Evolutionary conservation across 2,329 filamentous ascomycete species (phyloP).

Genomic region (Cordyceps cateniannulata): DNA sequence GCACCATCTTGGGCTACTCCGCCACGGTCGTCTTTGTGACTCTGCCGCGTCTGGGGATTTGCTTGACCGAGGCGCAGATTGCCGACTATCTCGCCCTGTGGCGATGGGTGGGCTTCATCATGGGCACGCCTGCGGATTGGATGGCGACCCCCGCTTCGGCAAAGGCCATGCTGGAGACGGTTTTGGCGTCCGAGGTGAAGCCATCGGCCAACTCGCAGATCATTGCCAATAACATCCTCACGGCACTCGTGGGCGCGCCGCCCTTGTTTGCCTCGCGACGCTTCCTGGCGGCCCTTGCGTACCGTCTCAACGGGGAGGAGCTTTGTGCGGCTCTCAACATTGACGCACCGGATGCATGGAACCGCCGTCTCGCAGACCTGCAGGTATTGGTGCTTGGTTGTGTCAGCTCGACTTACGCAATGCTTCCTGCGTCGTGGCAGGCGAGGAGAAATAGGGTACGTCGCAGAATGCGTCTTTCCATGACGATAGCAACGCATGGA

Average conservation of each 20-base stretch:
- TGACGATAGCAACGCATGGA: too few species aligned
- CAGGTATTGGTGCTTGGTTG: constrained; percentile 62
- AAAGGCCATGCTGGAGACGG: constrained; percentile 58
- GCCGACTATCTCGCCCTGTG: constrained; percentile 68
- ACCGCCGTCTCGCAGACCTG: constrained; percentile 52
- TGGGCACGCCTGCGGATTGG: constrained; percentile 59
- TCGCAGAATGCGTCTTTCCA: too few species aligned
- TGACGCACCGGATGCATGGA: constrained; percentile 48
- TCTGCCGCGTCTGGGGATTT: constrained; percentile 68
- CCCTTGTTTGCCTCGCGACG: constrained; percentile 59
- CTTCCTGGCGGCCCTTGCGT: constrained; percentile 61
- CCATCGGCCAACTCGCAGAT: constrained; percentile 57
- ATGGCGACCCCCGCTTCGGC: constrained; percentile 51
- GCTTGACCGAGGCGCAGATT: constrained; percentile 53
- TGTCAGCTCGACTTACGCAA: constrained; percentile 40
- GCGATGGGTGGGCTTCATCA: constrained; percentile 66
- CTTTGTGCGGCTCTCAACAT: constrained; percentile 56
- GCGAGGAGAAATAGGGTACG: constrained; percentile 25
- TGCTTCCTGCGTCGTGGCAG: constrained; percentile 31
- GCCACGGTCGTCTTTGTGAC: constrained; percentile 60
- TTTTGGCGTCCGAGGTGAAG: constrained; percentile 59
- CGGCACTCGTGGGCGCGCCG: constrained; percentile 56
- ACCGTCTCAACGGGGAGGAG: constrained; percentile 63
- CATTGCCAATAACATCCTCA: constrained; percentile 70
- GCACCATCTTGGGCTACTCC: constrained; percentile 65